These are phyloP conservation scores for Suillus spraguei DNA, from an alignment of 768 basidiomycete species.

Conservation along the genomic window DNA sequence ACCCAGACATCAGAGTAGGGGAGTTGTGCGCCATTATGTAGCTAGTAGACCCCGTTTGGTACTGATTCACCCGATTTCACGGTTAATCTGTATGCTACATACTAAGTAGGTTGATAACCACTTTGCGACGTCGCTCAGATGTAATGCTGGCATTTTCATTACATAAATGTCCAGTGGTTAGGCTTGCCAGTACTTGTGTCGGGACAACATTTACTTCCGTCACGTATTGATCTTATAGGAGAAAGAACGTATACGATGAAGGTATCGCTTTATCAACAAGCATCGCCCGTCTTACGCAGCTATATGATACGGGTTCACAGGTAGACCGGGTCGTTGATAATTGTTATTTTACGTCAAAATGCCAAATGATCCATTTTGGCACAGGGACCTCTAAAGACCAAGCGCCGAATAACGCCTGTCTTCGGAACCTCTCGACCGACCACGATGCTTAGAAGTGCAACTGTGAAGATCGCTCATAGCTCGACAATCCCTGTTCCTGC, in stretches of 20 bases:
- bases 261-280: neutral
- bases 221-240: neutral
- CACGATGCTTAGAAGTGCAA: constrained; percentile 75
- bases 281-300: neutral
- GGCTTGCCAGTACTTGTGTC: too few species aligned
- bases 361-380: neutral
- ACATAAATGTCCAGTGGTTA: too few species aligned
- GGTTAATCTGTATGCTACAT: neutral
- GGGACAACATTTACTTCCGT: too few species aligned
- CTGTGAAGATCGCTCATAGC: constrained; percentile 87
- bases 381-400: neutral
- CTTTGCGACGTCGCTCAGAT: neutral
- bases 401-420: neutral
- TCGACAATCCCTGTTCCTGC: constrained; percentile 73
- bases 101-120: neutral
- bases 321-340: neutral
- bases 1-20: too few species aligned
- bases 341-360: neutral
- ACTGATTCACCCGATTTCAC: neutral
- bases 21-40: too few species aligned
- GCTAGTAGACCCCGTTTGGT: neutral
- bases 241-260: neutral
- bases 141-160: too few species aligned
- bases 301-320: neutral
- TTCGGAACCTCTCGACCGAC: neutral